These are phyloP conservation scores for Alnus rubra DNA, from an alignment of 306 rosid species.

Conservation along the genomic window DNA sequence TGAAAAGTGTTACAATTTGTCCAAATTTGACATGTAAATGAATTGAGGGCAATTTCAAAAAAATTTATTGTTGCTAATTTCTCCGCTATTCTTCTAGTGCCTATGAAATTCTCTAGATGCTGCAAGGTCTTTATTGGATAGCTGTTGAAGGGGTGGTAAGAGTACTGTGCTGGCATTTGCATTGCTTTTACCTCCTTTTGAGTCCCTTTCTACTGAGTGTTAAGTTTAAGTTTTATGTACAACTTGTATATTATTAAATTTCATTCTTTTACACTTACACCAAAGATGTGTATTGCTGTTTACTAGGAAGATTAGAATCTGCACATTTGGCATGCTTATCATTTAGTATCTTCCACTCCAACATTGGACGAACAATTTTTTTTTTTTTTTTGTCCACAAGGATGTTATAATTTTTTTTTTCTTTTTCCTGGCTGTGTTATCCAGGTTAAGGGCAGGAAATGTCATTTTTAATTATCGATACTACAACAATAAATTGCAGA, in stretches of 20 bases:
- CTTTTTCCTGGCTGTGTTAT: slow-evolving; percentile 29
- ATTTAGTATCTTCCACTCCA: not conserved
- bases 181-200: not conserved
- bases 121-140: not conserved
- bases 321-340: not conserved
- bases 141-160: not conserved
- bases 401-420: not conserved
- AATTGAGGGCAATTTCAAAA: not conserved
- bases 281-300: not conserved
- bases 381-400: not conserved
- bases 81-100: too few species aligned
- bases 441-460: slow-evolving; percentile 79
- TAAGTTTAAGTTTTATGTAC: not conserved
- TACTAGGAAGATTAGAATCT: not conserved
- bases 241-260: not conserved
- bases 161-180: not conserved
- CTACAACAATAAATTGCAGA: slow-evolving; percentile 64
- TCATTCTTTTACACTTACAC: too few species aligned
- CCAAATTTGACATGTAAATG: not conserved
- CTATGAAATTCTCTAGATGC: not conserved
- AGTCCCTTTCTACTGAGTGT: not conserved
- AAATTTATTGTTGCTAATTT: not conserved
- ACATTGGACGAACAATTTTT: not conserved
- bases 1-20: not conserved
- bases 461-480: slow-evolving; percentile 76